Base-by-base conservation (phyloP, 1,284 basidiomycete species). In the Fomitopsis schrenkii region DNA sequence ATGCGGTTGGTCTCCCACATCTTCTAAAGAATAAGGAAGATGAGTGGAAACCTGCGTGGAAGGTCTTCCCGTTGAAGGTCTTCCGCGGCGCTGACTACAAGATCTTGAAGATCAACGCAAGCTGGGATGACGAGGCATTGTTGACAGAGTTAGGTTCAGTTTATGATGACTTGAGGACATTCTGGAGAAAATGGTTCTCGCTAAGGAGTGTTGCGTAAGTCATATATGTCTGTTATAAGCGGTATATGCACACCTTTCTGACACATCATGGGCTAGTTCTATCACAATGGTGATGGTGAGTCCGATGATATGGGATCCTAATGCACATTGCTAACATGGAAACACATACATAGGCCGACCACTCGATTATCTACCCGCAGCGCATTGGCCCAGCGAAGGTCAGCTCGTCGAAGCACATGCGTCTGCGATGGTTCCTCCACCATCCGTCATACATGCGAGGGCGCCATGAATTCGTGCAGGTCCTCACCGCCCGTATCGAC, bases 401-500 rank as follows among this genome's bases (percentile, higher is more conserved):
- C 30, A 66, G 62, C 36, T 61, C 65, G 5, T 61, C 66, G 8
- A 66, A 67, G 57, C 66, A 64, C 54, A 66, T 65, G 68, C 63
- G 68, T 12, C 59, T 68, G 7, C 65, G 66, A 2, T 68, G 62
- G 46, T 66, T 65, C 41, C 63, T 69, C 9, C 62, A 62, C 26
- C 66, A 69, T 46, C 68, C 68, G 3, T 62, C 62, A 9, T 48
- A 62, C 38, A 64, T 66, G 65, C 57, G 55, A 15, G 65, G 62
- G 14, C 61, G 62, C 3, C 62, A 59, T 57, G 66, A 69, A 60
- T 68, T 68, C 59, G 66, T 69, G 65, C 64, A 65, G 17, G 66
- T 62, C 5, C 61, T 69, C n/a, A 67, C 66, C 6, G 59, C 55
- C 15, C 59, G 62, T 35, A 59, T 60, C 3, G 62, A 64, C n/a